Percentiles rank a stretch among this genome's conserved stretches.
These are phyloP conservation scores for Rutidosis leptorrhynchoides DNA, from an alignment of 129 eudicot species.

Conservation along the genomic window DNA sequence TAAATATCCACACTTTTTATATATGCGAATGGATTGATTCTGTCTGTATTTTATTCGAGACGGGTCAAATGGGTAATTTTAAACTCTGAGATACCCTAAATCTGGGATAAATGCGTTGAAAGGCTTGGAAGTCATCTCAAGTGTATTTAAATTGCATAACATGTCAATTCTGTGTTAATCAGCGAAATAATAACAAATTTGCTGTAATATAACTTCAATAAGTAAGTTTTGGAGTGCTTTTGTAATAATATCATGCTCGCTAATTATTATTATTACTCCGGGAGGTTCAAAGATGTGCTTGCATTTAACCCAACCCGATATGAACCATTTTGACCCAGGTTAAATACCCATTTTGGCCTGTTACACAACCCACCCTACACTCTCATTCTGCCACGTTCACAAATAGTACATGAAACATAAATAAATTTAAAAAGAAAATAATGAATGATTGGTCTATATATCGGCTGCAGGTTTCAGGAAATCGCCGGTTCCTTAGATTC, in stretches of 20 bases:
- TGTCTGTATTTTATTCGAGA: not conserved
- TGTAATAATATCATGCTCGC: not conserved
- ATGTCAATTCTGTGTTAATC: not conserved
- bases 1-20: not conserved
- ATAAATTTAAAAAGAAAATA: not conserved
- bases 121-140: not conserved
- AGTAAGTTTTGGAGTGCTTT: not conserved
- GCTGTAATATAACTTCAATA: not conserved
- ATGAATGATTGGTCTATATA: constrained; percentile 16
- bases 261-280: not conserved
- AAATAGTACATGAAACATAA: constrained; percentile 1
- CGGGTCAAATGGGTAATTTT: not conserved
- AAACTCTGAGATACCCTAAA: not conserved
- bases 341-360: not conserved
- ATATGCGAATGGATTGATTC: not conserved
- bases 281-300: not conserved
- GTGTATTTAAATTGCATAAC: not conserved
- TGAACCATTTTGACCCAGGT: not conserved
- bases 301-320: not conserved
- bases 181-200: too few species aligned
- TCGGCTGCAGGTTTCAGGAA: constrained; percentile 80
- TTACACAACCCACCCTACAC: not conserved
- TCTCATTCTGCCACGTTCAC: not conserved
- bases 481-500: constrained; percentile 95
- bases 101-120: not conserved